Evolutionary conservation across 495 filamentous ascomycete species (phyloP).

Genomic region (Jackrogersella minutella): DNA sequence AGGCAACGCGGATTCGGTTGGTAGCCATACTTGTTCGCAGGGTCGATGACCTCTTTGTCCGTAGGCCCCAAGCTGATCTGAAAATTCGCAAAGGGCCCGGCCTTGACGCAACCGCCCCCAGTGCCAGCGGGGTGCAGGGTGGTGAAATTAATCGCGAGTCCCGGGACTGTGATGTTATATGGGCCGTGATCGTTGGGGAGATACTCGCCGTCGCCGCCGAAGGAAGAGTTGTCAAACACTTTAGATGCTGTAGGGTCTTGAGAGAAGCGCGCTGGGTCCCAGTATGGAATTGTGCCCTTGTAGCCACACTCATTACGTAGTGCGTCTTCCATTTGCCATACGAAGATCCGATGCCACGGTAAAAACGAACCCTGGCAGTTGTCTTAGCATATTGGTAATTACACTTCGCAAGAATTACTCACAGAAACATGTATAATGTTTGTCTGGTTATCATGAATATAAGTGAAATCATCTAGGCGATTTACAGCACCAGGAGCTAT

Average conservation of each 20-base stretch:
- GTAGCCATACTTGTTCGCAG: slow-evolving; percentile 18
- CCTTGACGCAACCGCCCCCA: slow-evolving; percentile 68
- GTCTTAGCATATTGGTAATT: slow-evolving; percentile 2
- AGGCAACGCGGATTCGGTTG: slow-evolving; percentile 66
- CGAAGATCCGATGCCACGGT: slow-evolving; percentile 45
- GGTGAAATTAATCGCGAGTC: slow-evolving; percentile 35
- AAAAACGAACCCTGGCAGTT: slow-evolving; percentile 32
- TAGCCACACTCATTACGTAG: slow-evolving; percentile 48
- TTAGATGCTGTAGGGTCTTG: slow-evolving; percentile 49
- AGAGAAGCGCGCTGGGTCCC: slow-evolving; percentile 44
- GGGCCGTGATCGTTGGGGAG: slow-evolving; percentile 53
- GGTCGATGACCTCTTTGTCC: slow-evolving; percentile 52
- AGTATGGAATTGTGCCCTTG: slow-evolving; percentile 47
- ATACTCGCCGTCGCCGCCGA: slow-evolving; percentile 66
- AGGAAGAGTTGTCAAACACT: slow-evolving; percentile 68
- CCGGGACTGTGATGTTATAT: slow-evolving; percentile 30
- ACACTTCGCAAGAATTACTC: not conserved
- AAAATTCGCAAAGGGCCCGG: slow-evolving; percentile 60
- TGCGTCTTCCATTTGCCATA: slow-evolving; percentile 43
- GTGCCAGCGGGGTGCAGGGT: slow-evolving; percentile 53
- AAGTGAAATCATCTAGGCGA: slow-evolving; percentile 71
- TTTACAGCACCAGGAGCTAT: slow-evolving; percentile 49
- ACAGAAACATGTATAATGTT: slow-evolving; percentile 64
- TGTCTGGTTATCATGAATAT: slow-evolving; percentile 69
- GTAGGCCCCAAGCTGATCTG: slow-evolving; percentile 24